A percentile compares a stretch with the other conserved stretches of the same genome.
These are phyloP conservation scores for Trifolium fragiferum DNA, from an alignment of 306 rosid genomes.

Conservation along the genomic window DNA sequence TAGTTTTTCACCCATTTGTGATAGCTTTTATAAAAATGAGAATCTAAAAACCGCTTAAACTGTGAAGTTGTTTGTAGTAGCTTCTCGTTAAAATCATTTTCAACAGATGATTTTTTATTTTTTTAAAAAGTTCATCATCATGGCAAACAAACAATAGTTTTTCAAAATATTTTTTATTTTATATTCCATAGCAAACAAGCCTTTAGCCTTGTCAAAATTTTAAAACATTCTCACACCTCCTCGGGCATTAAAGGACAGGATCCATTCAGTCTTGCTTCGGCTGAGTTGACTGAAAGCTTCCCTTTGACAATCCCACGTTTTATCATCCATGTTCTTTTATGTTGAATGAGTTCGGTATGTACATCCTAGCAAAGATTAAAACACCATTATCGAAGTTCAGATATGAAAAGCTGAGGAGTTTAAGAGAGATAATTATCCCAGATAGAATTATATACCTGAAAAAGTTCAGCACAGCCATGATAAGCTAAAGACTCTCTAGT, in stretches of 20 bases:
- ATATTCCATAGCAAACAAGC: neutral
- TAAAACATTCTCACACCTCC: conserved; percentile 65
- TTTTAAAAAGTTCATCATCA: too few relatives aligned
- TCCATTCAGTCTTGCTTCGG: conserved; percentile 70
- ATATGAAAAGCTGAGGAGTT: conserved; percentile 37
- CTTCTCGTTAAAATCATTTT: neutral
- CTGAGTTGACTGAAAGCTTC: conserved; percentile 83
- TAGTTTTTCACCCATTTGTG: too few relatives aligned
- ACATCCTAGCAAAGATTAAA: conserved; percentile 66
- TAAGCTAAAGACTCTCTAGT: conserved; percentile 90
- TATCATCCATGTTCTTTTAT: conserved; percentile 92
- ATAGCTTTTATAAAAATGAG: too few relatives aligned
- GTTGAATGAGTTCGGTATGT: conserved; percentile 92
- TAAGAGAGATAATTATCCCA: conserved; percentile 17
- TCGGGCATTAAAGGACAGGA: conserved; percentile 95
- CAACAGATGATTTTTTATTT: too few relatives aligned
- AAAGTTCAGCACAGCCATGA: conserved; percentile 96
- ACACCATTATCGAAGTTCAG: conserved; percentile 16
- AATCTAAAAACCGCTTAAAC: too few relatives aligned
- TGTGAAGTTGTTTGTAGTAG: neutral
- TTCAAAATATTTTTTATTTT: too few relatives aligned
- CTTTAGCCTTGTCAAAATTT: neutral
- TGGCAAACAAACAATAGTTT: too few relatives aligned
- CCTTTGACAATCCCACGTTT: conserved; percentile 76
- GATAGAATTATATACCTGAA: conserved; percentile 68